Evolutionary conservation across 192 early-diverging fungal species (phyloP), one percentile per base, ranked within the genome.

Genomic region (Phycomyces nitens): DNA sequence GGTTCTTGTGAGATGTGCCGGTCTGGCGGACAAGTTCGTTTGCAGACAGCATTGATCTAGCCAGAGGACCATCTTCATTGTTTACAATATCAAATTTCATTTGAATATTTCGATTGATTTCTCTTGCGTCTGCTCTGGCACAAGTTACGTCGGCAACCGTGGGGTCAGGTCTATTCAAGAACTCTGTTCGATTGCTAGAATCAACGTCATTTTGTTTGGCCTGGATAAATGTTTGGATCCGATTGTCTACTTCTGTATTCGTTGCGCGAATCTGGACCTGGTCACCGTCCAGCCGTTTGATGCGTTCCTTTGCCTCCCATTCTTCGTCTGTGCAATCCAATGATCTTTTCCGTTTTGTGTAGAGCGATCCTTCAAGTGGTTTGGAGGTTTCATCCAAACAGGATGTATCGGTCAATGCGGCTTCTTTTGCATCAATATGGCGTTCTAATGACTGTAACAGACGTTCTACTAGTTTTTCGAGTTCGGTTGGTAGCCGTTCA

Each of bases 41-140:
- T 22, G 56, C 62, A 1, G 56, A 8, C 57, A 29, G 60, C 20
- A 72, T 78, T 0, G 86, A 89, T 41, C 87, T 75, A 58, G 80
- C 82, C 22, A 90, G 61, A 16, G 88, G 86, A 10, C 77, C 81
- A 62, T 77, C 79, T 59, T 86, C 82, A 58, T 86, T 92, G 53
- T 86, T 80, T 24, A 83, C 81, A 23, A 86, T 75, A 41, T 91
- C 85, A 41, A 82, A 76, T 49, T 89, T 90, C 78, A 94, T 88
- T 67, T 92, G 88, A 23, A 93, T 86, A 18, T 86, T 90, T 9
- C 88, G 74, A 65, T 88, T 92, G 5, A 88, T 74, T 55, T 84
- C 85, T 43, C 80, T 79, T 3, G 89, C 86, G 63, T 93, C 90
- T 8, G 80, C 82, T 39, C 92, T 80, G 20, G 92, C 88, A 59